A percentile compares a stretch with the other conserved stretches of the same genome.
These are phyloP conservation scores for Aspergillus diversus DNA, from an alignment of 495 filamentous ascomycete genomes.

Conservation along the genomic window DNA sequence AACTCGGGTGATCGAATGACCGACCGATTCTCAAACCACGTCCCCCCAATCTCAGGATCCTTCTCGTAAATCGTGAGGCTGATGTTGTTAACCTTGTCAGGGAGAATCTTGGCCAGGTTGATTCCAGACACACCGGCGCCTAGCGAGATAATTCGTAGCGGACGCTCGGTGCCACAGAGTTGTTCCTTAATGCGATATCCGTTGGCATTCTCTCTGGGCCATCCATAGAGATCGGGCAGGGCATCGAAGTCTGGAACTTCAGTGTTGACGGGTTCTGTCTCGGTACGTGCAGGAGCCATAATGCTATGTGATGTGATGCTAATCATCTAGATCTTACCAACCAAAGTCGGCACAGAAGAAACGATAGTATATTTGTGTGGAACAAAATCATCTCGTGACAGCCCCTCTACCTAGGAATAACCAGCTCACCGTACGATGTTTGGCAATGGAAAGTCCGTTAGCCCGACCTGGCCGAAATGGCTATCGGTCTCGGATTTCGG, in stretches of 20 bases:
- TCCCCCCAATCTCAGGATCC: neutral
- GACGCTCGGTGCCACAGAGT: neutral
- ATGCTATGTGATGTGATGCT: too few relatives aligned
- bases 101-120: neutral
- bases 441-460: too few relatives aligned
- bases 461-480: too few relatives aligned
- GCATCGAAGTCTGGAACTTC: neutral
- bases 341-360: too few relatives aligned
- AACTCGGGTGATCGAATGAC: too few relatives aligned
- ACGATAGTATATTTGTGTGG: too few relatives aligned
- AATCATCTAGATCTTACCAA: too few relatives aligned
- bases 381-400: too few relatives aligned
- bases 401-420: too few relatives aligned
- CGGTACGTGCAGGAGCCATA: too few relatives aligned
- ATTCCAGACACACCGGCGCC: neutral
- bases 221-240: neutral
- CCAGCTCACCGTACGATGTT: too few relatives aligned
- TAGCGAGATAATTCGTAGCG: neutral
- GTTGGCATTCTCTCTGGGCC: neutral
- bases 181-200: neutral
- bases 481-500: too few relatives aligned
- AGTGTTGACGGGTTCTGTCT: neutral
- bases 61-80: neutral
- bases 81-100: neutral
- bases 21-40: neutral